phyloP scores from a whole-genome alignment of 2,329 filamentous ascomycete genomes.

The Arachnomyces sp. region DNA sequence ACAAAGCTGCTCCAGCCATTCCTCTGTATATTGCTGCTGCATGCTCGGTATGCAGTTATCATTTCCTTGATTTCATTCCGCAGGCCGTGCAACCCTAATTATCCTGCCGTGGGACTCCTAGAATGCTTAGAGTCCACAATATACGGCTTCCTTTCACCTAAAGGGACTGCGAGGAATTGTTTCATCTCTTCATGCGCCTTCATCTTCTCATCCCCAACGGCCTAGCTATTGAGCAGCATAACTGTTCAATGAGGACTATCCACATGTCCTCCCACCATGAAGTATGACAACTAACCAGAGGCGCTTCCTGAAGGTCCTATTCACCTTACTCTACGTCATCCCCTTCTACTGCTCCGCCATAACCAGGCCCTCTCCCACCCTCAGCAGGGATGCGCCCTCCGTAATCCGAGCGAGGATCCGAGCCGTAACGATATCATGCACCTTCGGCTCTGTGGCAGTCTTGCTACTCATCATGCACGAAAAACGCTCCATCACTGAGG shows the following conservation, averaged over 20 bases:
- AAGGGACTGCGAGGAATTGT: no score
- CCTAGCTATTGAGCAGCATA: no score
- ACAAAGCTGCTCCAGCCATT: constrained; percentile 27
- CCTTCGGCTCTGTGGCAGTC: constrained; percentile 58
- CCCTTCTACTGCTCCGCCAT: constrained; percentile 78
- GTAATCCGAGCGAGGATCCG: constrained; percentile 82
- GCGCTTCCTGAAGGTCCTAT: constrained; percentile 50
- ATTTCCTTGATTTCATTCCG: no score
- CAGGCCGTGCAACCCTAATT: no score
- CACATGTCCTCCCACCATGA: no score
- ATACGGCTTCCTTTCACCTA: no score
- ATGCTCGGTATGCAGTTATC: constrained; percentile 28
- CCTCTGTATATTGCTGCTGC: constrained; percentile 28
- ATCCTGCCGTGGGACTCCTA: no score
- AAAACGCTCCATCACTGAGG: constrained; percentile 42
- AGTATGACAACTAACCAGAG: no score
- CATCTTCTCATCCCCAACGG: no score
- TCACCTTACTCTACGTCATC: constrained; percentile 81
- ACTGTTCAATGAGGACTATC: no score
- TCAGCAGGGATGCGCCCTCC: constrained; percentile 78
- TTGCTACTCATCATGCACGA: constrained; percentile 55
- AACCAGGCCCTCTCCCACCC: constrained; percentile 68
- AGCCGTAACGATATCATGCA: constrained; percentile 68
- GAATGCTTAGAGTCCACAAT: no score
- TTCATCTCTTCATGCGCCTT: no score